Evolutionary conservation across 1,284 basidiomycete genomes (phyloP).

Genomic region (Ganoderma sp.): DNA sequence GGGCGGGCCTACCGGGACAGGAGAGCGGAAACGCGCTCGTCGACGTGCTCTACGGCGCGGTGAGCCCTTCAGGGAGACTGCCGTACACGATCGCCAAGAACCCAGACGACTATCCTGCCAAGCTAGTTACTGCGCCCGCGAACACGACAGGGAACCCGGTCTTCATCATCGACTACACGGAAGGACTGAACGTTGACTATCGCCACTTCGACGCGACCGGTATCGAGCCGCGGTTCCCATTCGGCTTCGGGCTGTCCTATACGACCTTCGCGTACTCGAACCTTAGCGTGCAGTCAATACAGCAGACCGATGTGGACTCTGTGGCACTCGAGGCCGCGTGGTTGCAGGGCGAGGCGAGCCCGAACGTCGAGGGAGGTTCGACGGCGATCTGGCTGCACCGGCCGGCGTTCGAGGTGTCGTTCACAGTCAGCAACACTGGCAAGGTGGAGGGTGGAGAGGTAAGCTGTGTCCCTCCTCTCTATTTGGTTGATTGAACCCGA

Average conservation of each 20-base stretch:
- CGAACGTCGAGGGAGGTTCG: slow-evolving; percentile 52
- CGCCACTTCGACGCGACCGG: slow-evolving; percentile 72
- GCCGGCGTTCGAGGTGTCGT: slow-evolving; percentile 61
- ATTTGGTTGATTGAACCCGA: slow-evolving; percentile 41
- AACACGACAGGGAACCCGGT: slow-evolving; percentile 48
- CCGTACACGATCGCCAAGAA: slow-evolving; percentile 84
- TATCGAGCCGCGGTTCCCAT: slow-evolving; percentile 73
- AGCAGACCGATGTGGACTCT: slow-evolving; percentile 40
- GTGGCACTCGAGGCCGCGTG: slow-evolving; percentile 56
- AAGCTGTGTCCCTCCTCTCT: not conserved
- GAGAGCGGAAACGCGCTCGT: slow-evolving; percentile 80
- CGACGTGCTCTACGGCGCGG: slow-evolving; percentile 75
- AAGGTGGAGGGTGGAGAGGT: slow-evolving; percentile 59
- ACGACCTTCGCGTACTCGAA: slow-evolving; percentile 75
- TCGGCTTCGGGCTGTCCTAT: slow-evolving; percentile 88
- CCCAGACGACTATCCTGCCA: slow-evolving; percentile 67
- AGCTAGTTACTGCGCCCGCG: slow-evolving; percentile 53
- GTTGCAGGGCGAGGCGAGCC: slow-evolving; percentile 35
- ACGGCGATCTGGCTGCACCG: slow-evolving; percentile 69
- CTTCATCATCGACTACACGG: slow-evolving; percentile 61
- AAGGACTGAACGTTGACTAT: slow-evolving; percentile 78
- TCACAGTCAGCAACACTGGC: slow-evolving; percentile 66
- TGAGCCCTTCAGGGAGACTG: slow-evolving; percentile 77
- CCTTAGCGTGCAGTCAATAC: slow-evolving; percentile 52
- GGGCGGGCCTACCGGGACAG: slow-evolving; percentile 75